Evolutionary conservation across 2,329 filamentous ascomycete species (phyloP).

Genomic region (Diaporthe caulivora): DNA sequence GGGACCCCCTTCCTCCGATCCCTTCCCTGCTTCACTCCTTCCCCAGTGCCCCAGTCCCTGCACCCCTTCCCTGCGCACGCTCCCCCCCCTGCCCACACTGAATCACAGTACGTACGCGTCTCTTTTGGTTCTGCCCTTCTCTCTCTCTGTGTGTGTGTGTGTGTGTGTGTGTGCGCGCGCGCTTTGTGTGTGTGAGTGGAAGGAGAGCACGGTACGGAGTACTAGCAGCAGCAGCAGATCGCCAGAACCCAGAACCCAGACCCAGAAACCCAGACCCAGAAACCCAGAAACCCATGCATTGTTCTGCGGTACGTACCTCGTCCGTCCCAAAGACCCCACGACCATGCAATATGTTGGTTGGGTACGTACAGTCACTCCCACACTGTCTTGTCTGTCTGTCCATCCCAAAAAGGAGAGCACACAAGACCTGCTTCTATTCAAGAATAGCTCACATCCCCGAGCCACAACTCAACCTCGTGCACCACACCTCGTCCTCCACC

Average conservation of each 20-base stretch:
- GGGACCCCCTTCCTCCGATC: neutral
- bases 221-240: constrained; percentile 16
- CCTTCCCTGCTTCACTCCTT: neutral
- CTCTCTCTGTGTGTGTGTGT: neutral
- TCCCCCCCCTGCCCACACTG: constrained; percentile 12
- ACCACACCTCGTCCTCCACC: constrained; percentile 3
- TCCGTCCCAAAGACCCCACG: neutral
- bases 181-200: no score
- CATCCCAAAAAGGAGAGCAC: constrained; percentile 13
- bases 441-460: constrained; percentile 25
- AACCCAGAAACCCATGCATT: constrained; percentile 23
- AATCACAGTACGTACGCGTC: constrained; percentile 7
- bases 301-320: constrained; percentile 21
- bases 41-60: constrained; percentile 22
- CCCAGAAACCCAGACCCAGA: no score
- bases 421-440: constrained; percentile 2
- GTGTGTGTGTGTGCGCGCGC: no score
- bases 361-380: constrained; percentile 5
- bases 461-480: constrained; percentile 12
- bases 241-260: neutral
- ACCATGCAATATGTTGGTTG: no score
- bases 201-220: no score
- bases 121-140: neutral
- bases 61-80: constrained; percentile 2
- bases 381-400: constrained; percentile 8